Evolutionary conservation across 306 rosid genomes (phyloP), one percentile per base, ranked within the genome.

Genomic region (Citrullus mucosospermus): DNA sequence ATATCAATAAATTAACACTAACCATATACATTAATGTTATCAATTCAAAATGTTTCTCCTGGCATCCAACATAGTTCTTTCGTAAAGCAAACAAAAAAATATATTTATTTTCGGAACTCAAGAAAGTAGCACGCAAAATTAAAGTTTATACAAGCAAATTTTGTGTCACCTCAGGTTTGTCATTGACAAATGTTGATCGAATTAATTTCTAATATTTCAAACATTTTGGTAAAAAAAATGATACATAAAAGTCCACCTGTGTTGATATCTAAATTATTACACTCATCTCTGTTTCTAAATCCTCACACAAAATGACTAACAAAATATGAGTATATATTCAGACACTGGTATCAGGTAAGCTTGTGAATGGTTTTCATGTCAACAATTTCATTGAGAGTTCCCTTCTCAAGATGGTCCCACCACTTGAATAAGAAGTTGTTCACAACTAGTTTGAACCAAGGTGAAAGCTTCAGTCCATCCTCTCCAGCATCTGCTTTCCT

Each of bases 281-380:
- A 36, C 72, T 17, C 48, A 65, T 36, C 71, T 34, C 18, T 16
- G 14, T 34, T 34, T 36, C 46, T 34, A 39, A 39, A n/a, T 10
- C 22, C 36, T 30, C 46, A 70, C 38, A 25, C 66, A 25, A 28
- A 60, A 13, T 12, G 3, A 11, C 36, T n/a, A 50, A 53, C 51
- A 28, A 34, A 66, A 39, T 38, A 38, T n/a, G 53, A 68, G 18
- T 41, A n/a, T 28, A n/a, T 16, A 6, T 62, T 62, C 69, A 32
- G 5, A 48, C 32, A 32, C 69, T 11, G 28, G 73, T 12, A 67
- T 58, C 81, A 95, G 80, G 85, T 84, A 82, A 95, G 76, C 90
- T 87, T 92, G 88, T 95, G 97, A 82, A 95, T 91, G 86, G 97
- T 89, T 82, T 92, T 90, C 97, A 92, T 92, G 90, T 95, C 99